phyloP scores from a whole-genome alignment of 2,329 filamentous ascomycete species.

The Trichophyton verrucosum region DNA sequence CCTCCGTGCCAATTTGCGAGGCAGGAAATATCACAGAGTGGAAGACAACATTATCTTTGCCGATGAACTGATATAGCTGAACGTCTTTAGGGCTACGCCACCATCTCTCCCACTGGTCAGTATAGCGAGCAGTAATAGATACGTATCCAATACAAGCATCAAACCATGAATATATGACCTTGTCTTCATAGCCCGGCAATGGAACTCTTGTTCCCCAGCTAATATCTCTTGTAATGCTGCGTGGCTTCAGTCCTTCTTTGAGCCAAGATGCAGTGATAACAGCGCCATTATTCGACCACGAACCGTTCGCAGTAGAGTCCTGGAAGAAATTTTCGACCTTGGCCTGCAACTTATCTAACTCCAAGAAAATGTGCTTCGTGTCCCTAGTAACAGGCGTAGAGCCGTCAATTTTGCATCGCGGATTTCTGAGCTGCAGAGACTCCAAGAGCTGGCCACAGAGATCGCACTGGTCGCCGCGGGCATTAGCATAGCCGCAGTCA shows the following conservation, averaged over 20 bases:
- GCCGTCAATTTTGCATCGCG: conserved; percentile 85
- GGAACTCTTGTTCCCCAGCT: conserved; percentile 59
- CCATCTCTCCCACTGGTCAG: conserved; percentile 73
- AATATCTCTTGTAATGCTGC: conserved; percentile 73
- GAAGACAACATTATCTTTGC: conserved; percentile 68
- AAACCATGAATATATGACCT: conserved; percentile 78
- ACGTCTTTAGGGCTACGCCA: conserved; percentile 75
- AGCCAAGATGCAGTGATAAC: conserved; percentile 37
- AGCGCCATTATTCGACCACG: conserved; percentile 34
- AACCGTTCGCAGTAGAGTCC: conserved; percentile 58
- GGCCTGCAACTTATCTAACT: conserved; percentile 68
- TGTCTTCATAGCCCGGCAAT: conserved; percentile 47
- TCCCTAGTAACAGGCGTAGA: conserved; percentile 64
- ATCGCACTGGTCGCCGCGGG: conserved; percentile 62
- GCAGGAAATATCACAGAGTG: conserved; percentile 76
- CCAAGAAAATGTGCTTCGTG: conserved; percentile 87
- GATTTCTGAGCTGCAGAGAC: conserved; percentile 64
- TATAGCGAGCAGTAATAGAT: conserved; percentile 74
- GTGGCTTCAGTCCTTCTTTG: conserved; percentile 61
- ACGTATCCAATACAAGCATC: conserved; percentile 77
- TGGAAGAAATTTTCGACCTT: conserved; percentile 66
- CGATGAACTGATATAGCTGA: conserved; percentile 76
- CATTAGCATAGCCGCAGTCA: conserved; percentile 51
- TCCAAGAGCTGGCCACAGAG: conserved; percentile 61
- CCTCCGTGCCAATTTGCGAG: conserved; percentile 64